Percentiles rank a stretch among this genome's conserved stretches.
These are phyloP conservation scores for Calonectria naviculata DNA, from an alignment of 2,329 filamentous ascomycete species.

Conservation along the genomic window DNA sequence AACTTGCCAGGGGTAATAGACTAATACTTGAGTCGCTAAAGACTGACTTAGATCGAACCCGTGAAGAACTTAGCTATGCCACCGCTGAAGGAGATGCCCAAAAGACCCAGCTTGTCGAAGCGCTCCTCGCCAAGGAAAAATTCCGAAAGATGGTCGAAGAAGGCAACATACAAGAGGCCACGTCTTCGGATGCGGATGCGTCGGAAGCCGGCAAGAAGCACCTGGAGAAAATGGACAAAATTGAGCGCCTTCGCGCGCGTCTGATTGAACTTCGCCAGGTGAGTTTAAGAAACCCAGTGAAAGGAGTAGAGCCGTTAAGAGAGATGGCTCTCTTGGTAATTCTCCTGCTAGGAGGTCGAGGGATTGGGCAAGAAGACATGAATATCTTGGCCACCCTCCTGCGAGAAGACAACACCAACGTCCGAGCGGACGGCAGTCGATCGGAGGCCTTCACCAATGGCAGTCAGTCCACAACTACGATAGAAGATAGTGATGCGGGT, in stretches of 20 bases:
- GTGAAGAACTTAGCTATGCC: constrained; percentile 61
- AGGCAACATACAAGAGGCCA: constrained; percentile 53
- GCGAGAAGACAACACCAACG: constrained; percentile 9
- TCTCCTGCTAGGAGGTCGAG: background rate
- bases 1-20: constrained; percentile 67
- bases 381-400: background rate
- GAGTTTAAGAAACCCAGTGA: constrained; percentile 45
- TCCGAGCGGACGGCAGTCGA: constrained; percentile 21
- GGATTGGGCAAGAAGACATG: background rate
- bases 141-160: constrained; percentile 66
- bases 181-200: constrained; percentile 48
- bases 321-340: background rate
- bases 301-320: background rate
- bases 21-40: constrained; percentile 69
- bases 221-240: constrained; percentile 66
- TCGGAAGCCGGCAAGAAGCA: constrained; percentile 53
- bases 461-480: too few relatives aligned
- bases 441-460: background rate
- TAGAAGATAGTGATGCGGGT: background rate
- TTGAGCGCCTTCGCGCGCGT: constrained; percentile 66
- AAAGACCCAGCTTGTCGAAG: constrained; percentile 69
- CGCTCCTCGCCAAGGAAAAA: constrained; percentile 70
- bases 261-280: constrained; percentile 70
- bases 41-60: constrained; percentile 66
- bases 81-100: constrained; percentile 66